Evolutionary conservation across 345 rosid genomes (phyloP).

Genomic region (Xanthoceras sorbifolium): DNA sequence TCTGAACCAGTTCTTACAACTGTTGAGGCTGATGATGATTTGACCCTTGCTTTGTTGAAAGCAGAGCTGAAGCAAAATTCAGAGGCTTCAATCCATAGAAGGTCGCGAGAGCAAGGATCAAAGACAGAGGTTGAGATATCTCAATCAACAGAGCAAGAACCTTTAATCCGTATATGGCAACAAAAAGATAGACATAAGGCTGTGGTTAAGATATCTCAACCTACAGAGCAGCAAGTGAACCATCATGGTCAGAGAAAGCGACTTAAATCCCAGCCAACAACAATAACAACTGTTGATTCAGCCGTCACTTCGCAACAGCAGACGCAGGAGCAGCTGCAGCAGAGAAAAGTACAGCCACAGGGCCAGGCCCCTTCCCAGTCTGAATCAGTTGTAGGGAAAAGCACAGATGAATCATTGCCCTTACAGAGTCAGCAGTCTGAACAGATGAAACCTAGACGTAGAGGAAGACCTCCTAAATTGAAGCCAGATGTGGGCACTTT

Average conservation of each 20-base stretch:
- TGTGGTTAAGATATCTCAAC: background rate
- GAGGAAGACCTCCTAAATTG: background rate
- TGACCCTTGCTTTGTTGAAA: background rate
- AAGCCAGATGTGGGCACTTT: background rate
- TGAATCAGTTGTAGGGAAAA: background rate
- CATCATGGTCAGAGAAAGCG: background rate
- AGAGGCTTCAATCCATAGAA: background rate
- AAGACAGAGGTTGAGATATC: background rate
- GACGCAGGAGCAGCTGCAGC: background rate
- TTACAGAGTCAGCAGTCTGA: background rate
- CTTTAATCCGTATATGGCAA: background rate
- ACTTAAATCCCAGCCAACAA: slow-evolving; percentile 6
- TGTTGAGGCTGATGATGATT: slow-evolving; percentile 1
- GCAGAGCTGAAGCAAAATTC: slow-evolving; percentile 1
- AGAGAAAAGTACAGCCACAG: background rate
- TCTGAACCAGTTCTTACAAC: background rate
- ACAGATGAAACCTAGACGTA: slow-evolving; percentile 2
- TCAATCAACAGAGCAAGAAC: background rate
- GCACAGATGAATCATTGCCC: background rate
- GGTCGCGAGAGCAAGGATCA: background rate
- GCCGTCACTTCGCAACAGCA: background rate
- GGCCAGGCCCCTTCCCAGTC: background rate
- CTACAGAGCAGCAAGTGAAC: background rate
- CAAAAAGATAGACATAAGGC: background rate
- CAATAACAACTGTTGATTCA: background rate